Conservation (phyloP, 495 filamentous ascomycete species). For the Talaromyces adpressus region DNA sequence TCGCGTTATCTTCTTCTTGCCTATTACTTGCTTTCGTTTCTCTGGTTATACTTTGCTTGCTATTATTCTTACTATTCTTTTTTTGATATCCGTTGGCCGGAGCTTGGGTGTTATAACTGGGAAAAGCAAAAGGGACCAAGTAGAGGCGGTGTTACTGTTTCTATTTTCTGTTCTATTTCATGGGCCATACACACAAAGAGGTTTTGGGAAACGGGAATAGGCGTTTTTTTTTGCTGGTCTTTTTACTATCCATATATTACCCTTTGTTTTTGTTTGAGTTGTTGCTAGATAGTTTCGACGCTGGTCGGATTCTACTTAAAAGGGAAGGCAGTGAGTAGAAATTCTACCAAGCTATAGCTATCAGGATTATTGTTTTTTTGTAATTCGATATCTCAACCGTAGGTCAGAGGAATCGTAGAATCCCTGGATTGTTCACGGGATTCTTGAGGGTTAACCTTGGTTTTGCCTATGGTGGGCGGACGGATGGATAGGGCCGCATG, state of each 20-base stretch:
- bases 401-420: background rate
- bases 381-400: background rate
- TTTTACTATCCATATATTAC: background rate
- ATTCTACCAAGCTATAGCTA: too few species aligned
- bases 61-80: background rate
- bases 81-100: slow-evolving; percentile 1
- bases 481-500: background rate
- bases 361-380: too few species aligned
- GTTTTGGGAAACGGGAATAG: background rate
- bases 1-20: background rate
- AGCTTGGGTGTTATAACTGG: background rate
- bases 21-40: background rate
- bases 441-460: background rate
- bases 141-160: slow-evolving; percentile 17
- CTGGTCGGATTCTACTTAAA: background rate
- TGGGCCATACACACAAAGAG: background rate
- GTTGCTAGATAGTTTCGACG: too few species aligned
- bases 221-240: background rate
- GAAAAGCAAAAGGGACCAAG: background rate
- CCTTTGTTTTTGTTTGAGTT: too few species aligned
- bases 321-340: too few species aligned
- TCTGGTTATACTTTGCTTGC: background rate
- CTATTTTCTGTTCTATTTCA: background rate
- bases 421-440: background rate
- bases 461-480: background rate